Evolutionary conservation across 2,329 filamentous ascomycete genomes (phyloP).

Genomic region (Pseudogymnoascus sp.): DNA sequence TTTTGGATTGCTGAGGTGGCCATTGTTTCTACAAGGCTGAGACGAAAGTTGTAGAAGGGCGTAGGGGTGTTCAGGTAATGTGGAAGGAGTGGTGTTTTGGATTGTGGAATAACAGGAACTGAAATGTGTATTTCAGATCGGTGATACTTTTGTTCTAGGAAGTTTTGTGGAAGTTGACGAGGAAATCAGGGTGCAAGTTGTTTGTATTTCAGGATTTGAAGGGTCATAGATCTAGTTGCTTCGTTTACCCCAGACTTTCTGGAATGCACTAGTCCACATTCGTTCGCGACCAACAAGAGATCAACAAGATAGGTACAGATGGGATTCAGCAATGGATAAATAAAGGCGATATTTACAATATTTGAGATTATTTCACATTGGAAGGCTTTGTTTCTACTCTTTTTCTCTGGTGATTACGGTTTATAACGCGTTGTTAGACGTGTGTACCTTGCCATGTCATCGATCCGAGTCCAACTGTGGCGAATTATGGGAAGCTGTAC

Average conservation of each 20-base stretch:
- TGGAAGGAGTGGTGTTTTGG: neutral
- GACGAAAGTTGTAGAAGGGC: neutral
- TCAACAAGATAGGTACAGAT: neutral
- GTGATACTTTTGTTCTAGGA: neutral
- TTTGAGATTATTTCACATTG: neutral
- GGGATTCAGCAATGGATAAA: neutral
- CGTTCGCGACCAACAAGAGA: neutral
- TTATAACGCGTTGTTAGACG: neutral
- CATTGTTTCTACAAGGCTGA: conserved; percentile 39
- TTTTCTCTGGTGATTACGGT: neutral
- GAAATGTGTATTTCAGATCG: conserved; percentile 1
- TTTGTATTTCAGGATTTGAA: conserved; percentile 7
- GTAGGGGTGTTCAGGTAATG: neutral
- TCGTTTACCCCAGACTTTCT: conserved; percentile 4
- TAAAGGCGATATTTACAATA: neutral
- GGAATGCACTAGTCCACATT: conserved; percentile 8
- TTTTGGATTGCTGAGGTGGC: conserved; percentile 56
- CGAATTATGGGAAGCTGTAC: neutral
- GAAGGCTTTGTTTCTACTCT: neutral
- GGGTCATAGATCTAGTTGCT: conserved; percentile 9
- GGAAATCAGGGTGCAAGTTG: conserved; percentile 6
- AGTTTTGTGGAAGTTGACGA: neutral
- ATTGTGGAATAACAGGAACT: neutral
- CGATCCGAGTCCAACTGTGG: neutral
- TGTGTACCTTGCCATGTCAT: conserved; percentile 6